Conservation (phyloP, 192 early-diverging fungal genomes). For the Fimicolochytrium jonesii region DNA sequence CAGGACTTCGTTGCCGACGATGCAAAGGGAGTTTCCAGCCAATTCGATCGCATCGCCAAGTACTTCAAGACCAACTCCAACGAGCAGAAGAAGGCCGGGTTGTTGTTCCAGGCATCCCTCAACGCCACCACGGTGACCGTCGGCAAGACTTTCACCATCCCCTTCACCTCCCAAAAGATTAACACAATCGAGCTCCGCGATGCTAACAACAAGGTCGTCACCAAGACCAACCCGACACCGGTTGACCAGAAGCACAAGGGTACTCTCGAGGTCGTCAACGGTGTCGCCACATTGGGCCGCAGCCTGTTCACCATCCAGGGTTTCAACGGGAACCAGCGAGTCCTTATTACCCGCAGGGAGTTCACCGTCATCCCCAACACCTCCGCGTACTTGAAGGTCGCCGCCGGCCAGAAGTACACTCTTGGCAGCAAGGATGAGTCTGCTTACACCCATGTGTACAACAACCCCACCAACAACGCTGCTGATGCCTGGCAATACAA, state of each 20-base stretch:
- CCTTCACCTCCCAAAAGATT: neutral
- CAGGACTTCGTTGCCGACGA: neutral
- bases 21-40: neutral
- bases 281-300: neutral
- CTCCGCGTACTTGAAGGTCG: neutral
- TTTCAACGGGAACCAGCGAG: neutral
- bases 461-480: neutral
- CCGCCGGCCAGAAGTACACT: neutral
- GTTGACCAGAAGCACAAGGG: neutral
- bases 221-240: neutral
- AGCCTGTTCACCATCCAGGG: neutral
- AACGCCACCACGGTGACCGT: neutral
- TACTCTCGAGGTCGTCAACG: neutral
- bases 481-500: too few species aligned
- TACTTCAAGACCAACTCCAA: neutral
- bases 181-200: neutral
- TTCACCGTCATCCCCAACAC: neutral
- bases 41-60: slow-evolving; percentile 16
- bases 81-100: neutral
- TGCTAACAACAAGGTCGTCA: neutral
- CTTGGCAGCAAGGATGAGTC: neutral
- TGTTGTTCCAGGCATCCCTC: neutral
- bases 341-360: neutral
- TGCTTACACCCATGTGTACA: slow-evolving; percentile 2
- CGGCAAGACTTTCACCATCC: neutral